Evolutionary conservation across 345 rosid species (phyloP).

Genomic region (Populus tremula): DNA sequence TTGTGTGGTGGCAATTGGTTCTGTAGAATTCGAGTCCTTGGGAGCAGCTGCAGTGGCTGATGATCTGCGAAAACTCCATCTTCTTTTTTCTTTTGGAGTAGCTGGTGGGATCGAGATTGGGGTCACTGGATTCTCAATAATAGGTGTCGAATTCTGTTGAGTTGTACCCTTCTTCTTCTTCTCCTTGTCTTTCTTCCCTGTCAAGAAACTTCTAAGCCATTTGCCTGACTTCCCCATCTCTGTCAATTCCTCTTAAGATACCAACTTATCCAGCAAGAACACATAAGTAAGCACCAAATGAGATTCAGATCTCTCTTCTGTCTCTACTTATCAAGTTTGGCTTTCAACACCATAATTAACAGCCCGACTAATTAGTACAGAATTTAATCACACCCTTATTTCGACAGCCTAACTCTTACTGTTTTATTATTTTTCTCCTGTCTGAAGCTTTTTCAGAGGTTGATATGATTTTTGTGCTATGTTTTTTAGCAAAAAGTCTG

Average conservation of each 20-base stretch:
- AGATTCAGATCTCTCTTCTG: constrained; percentile 10
- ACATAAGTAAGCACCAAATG: constrained; percentile 19
- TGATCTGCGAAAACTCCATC: constrained; percentile 91
- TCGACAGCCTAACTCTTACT: constrained; percentile 36
- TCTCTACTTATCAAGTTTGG: constrained; percentile 6
- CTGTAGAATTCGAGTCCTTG: constrained; percentile 33
- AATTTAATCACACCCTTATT: constrained; percentile 7
- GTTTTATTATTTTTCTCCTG: constrained; percentile 12
- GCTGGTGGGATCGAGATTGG: constrained; percentile 42
- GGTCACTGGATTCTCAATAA: constrained; percentile 40
- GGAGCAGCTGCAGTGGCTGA: constrained; percentile 50
- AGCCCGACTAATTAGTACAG: constrained; percentile 7
- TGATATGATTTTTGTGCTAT: background rate
- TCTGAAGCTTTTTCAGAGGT: constrained; percentile 13
- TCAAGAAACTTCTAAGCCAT: constrained; percentile 72
- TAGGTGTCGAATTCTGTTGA: constrained; percentile 22
- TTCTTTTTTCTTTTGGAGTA: constrained; percentile 71
- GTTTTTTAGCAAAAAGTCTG: background rate
- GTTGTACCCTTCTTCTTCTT: constrained; percentile 10
- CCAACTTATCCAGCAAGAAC: constrained; percentile 26
- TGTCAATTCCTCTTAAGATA: constrained; percentile 22
- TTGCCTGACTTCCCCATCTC: constrained; percentile 82
- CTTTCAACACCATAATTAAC: constrained; percentile 12
- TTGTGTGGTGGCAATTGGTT: constrained; percentile 21
- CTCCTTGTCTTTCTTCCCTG: constrained; percentile 62